Conservation (phyloP, 1,284 basidiomycete species). For the Irpex sp. region DNA sequence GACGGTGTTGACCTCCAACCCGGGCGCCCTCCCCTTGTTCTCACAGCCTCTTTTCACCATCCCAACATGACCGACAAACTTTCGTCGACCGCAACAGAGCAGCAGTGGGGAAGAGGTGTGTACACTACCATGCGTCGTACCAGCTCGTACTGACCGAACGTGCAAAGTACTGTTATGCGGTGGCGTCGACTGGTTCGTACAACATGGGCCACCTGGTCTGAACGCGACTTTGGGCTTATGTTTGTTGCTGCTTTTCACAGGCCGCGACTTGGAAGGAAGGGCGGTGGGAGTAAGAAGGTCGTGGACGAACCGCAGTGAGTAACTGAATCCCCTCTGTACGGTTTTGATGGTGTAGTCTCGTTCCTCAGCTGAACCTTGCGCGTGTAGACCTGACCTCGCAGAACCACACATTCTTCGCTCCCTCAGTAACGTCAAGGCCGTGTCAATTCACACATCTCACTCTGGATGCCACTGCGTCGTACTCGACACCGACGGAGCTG, state of each 20-base stretch:
- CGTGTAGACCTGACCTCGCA: constrained; percentile 61
- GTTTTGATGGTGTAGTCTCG: not conserved
- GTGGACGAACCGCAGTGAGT: constrained; percentile 32
- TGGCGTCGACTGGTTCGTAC: constrained; percentile 76
- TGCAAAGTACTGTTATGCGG: constrained; percentile 73
- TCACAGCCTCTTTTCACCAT: not conserved
- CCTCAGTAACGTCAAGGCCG: constrained; percentile 71
- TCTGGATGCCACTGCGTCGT: constrained; percentile 71
- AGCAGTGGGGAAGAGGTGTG: constrained; percentile 25
- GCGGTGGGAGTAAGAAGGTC: constrained; percentile 42
- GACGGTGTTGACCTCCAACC: not conserved
- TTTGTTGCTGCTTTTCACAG: constrained; percentile 26
- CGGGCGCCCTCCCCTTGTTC: constrained; percentile 7
- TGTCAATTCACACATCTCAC: constrained; percentile 70
- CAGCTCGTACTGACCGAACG: not conserved
- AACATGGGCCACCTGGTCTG: not conserved
- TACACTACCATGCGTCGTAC: not conserved
- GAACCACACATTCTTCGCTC: constrained; percentile 87
- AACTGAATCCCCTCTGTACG: not conserved
- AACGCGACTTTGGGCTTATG: not conserved
- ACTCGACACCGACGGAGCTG: constrained; percentile 70
- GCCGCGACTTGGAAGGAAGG: constrained; percentile 63
- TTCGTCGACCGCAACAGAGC: constrained; percentile 7
- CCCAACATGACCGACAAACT: constrained; percentile 9
- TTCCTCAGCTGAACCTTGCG: constrained; percentile 2